These are phyloP conservation scores for Kurtzmaniella quercitrusa DNA, from an alignment of 1,139 yeast genomes.

Conservation along the genomic window DNA sequence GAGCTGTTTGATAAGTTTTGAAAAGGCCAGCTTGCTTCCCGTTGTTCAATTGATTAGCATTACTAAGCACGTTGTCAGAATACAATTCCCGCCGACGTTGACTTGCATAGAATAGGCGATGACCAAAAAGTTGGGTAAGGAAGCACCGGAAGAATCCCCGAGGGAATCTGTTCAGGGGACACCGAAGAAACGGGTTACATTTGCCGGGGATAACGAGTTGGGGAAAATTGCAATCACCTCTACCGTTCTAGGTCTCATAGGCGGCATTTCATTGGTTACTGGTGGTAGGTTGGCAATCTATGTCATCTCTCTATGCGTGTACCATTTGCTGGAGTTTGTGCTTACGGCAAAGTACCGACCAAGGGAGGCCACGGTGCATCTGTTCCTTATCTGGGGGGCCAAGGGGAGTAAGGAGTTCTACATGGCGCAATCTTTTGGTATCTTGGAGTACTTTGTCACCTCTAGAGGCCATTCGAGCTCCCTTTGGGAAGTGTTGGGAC, in stretches of 20 bases:
- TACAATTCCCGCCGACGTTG: too few relatives aligned
- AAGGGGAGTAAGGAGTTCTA: constrained; percentile 32
- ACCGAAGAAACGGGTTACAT: background rate
- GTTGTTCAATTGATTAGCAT: too few relatives aligned
- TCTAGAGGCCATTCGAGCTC: background rate
- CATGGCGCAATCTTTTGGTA: constrained; percentile 22
- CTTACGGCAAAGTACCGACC: constrained; percentile 24
- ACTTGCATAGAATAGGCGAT: background rate
- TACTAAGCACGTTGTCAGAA: too few relatives aligned
- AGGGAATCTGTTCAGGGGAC: background rate
- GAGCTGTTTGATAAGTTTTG: too few relatives aligned
- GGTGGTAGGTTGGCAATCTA: constrained; percentile 10
- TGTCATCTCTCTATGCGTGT: constrained; percentile 18
- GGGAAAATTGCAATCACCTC: constrained; percentile 19
- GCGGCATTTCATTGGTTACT: constrained; percentile 10
- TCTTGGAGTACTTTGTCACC: constrained; percentile 21
- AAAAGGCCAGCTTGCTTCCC: too few relatives aligned
- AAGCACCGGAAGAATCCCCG: background rate
- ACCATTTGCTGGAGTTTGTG: constrained; percentile 29
- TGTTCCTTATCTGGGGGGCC: constrained; percentile 36
- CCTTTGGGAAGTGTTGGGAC: constrained; percentile 1
- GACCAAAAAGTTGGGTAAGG: background rate
- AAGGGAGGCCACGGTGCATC: constrained; percentile 20
- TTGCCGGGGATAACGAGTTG: background rate
- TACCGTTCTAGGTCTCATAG: constrained; percentile 17